Base-by-base conservation (phyloP, 1,284 basidiomycete species). In the Coniferiporia weirii region DNA sequence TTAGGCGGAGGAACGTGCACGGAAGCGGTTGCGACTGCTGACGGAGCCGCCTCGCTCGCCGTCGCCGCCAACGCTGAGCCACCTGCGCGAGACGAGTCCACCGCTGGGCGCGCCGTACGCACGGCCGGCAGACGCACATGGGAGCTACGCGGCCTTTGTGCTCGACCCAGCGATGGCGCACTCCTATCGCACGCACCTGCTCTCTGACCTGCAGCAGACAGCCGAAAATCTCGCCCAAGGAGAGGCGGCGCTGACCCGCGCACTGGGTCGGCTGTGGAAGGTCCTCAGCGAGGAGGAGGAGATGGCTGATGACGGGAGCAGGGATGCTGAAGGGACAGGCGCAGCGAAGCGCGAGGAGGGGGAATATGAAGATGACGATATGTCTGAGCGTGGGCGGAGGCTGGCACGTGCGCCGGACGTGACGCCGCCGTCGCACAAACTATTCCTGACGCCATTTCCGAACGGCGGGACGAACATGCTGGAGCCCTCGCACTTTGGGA, bases 161-260 rank as follows among this genome's bases (percentile, higher is more conserved):
- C 80, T 92, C 78, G 89, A 92, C 70, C 88, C 86, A 63, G 79
- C 87, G 10, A 82, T 88, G n/a, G 89, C 87, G 15, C 87, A 89
- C 68, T 83, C 89, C 2, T 92, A 90, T 70, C 85, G 89, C 36
- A 89, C 89, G 32, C 78, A 76, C 53, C 72, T 90, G 48, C 72
- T 91, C n/a, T 82, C 86, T 62, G 89, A 91, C 66, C 76, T 92
- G 15, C 88, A 91, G 66, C 75, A 84, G 57, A 83, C 87, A 10
- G 89, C 89, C 13, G 90, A 89, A 67, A 82, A 80, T 44, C 80
- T 92, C 36, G 86, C 92, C 46, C 87, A 91, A 71, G 89, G 87
- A 22, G 89, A 92, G 67, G 82, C 84, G 19, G 75, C 76, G 2
- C 76, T 92, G 73, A 79, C 81, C 62, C 79, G 81, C 57, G 89